phyloP scores from a whole-genome alignment of 2,329 filamentous ascomycete genomes.

The Colletotrichum lini region DNA sequence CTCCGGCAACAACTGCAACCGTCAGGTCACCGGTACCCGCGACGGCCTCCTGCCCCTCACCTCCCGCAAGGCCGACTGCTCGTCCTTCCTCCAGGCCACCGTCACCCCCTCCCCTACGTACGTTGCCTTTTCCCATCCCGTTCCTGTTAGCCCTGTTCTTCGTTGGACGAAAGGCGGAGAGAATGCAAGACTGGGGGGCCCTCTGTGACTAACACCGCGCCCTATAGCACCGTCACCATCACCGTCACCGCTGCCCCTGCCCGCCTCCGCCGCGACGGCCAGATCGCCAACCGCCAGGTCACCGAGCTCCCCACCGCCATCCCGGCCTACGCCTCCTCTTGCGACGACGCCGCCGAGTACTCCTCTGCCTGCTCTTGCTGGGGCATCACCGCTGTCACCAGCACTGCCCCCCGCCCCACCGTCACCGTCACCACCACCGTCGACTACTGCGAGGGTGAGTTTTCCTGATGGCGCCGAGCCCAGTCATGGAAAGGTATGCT shows the following conservation, averaged over 20 bases:
- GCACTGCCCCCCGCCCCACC: constrained; percentile 57
- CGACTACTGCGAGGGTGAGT: constrained; percentile 56
- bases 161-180: neutral
- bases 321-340: constrained; percentile 59
- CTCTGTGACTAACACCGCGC: constrained; percentile 42
- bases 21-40: constrained; percentile 60
- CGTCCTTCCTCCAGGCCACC: constrained; percentile 57
- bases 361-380: constrained; percentile 62
- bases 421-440: constrained; percentile 58
- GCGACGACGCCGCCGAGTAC: constrained; percentile 52
- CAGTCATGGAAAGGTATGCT: neutral
- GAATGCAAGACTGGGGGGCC: neutral
- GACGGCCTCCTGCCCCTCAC: constrained; percentile 52
- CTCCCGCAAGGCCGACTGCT: constrained; percentile 57
- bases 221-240: constrained; percentile 54
- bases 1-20: constrained; percentile 63
- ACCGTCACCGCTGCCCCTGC: constrained; percentile 53
- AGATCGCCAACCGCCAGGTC: constrained; percentile 48
- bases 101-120: constrained; percentile 59
- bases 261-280: constrained; percentile 48
- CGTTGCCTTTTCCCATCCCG: constrained; percentile 41
- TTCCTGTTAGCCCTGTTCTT: neutral
- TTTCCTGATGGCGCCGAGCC: too few relatives aligned
- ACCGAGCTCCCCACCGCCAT: constrained; percentile 51
- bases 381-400: constrained; percentile 57